Evolutionary conservation across 139 green algal genomes (phyloP), one percentile per base, ranked within the genome.

Genomic region (Chlamydomonas schloesseri): DNA sequence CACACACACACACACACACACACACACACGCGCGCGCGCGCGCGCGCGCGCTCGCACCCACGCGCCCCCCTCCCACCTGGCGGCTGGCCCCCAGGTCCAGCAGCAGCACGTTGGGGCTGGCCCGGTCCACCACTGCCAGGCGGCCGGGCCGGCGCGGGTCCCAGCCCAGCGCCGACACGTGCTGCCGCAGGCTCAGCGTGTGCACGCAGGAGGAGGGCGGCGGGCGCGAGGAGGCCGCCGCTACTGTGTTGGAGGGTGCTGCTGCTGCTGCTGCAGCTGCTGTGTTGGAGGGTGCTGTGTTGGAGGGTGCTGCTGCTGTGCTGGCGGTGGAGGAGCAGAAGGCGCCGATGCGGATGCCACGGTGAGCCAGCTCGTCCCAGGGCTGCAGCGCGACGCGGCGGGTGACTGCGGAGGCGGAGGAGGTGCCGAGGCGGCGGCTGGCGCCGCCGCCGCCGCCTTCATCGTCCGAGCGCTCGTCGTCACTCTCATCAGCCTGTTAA

Each of bases 101-200:
- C 23, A 85, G 29, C 79, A 20, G 55, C 23, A 85, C 72, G 24
- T 24, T 29, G 1, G 46, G 47, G 4, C 37, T 37, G 13, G 8
- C 47, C 6, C 79, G 65, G 33, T 76, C 79, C 47, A 76, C 67
- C 31, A 77, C 10, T 1, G 79, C 65, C 50, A 85, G 23, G 31
- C 79, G 46, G 4, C 67, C 67, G 9, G 37, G 79, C 47, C 79
- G 65, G 37, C 79, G 31, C 18, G 79, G 79, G 69, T 85, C 79
- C 79, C 79, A 85, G 17, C 79, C 67, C 53, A 85, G 53, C 15
- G 26, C 70, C 42, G 65, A 67, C 58, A 85, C 67, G 20, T 68
- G 50, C 36, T 42, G 36, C 6, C 36, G 79, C 67, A 53, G 69
- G 20, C 64, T 36, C 3, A 85, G 21, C 46, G 79, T 69, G 31